Conservation (phyloP, 441 rosid genomes). For the Hura crepitans region DNA sequence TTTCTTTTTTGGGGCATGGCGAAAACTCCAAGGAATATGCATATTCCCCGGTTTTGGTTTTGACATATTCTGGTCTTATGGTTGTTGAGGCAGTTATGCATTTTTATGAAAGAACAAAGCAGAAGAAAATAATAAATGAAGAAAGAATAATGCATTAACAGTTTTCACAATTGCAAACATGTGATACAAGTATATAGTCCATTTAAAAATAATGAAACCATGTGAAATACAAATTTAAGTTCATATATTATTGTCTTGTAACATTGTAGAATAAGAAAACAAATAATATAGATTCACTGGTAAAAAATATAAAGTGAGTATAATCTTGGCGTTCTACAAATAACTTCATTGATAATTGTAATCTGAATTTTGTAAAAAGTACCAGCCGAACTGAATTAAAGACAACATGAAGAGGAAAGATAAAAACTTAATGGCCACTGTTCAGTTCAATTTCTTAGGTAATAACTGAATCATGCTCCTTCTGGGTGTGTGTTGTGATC, state of each 20-base stretch:
- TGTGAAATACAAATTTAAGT: neutral
- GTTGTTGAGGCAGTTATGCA: neutral
- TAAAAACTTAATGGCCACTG: neutral
- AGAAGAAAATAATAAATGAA: neutral
- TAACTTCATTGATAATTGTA: neutral
- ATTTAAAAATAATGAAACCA: neutral
- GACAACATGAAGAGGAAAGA: neutral
- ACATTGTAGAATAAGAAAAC: neutral
- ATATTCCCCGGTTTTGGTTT: neutral
- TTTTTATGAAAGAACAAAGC: neutral
- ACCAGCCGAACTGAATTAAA: neutral
- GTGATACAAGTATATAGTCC: neutral
- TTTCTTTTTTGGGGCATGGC: neutral
- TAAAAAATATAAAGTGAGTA: neutral
- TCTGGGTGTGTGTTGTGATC: too few species aligned
- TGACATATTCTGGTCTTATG: neutral
- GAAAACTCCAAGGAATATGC: neutral
- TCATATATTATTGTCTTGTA: neutral
- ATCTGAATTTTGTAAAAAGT: neutral
- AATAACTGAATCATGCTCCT: neutral
- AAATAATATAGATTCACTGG: neutral
- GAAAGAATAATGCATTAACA: neutral
- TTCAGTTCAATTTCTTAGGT: neutral
- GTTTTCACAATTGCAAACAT: neutral
- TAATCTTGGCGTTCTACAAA: neutral